These are phyloP conservation scores for Capsicum pubescens DNA, from an alignment of 257 asterid species.

Conservation along the genomic window DNA sequence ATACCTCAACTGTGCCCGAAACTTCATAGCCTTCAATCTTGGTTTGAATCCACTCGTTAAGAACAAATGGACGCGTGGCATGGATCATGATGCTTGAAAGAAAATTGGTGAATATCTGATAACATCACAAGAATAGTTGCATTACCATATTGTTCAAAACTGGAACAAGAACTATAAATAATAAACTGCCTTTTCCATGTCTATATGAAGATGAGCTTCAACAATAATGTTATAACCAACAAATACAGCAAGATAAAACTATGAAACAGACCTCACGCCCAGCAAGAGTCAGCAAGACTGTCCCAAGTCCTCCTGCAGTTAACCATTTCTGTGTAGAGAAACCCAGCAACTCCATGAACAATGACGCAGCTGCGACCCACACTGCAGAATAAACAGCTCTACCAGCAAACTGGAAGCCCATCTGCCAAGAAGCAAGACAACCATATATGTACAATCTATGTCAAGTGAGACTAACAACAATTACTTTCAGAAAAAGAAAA, in stretches of 20 bases:
- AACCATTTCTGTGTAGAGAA: conserved; percentile 98
- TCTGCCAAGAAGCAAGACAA: conserved; percentile 53
- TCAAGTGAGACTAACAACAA: conserved; percentile 11
- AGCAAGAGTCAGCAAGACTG: conserved; percentile 98
- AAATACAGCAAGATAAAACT: conserved; percentile 18
- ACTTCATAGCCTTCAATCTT: conserved; percentile 96
- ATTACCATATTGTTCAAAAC: conserved; percentile 21
- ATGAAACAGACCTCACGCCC: conserved; percentile 83
- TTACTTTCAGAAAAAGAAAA: conserved; percentile 1
- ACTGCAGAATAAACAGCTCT: conserved; percentile 89
- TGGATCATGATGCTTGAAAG: conserved; percentile 98
- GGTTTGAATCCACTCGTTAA: conserved; percentile 96
- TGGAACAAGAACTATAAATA: background rate
- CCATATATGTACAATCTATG: background rate
- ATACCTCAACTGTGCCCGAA: conserved; percentile 99
- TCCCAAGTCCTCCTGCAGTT: conserved; percentile 99
- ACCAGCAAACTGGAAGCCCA: conserved; percentile 98
- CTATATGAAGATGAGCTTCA: conserved; percentile 5
- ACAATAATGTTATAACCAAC: conserved; percentile 24
- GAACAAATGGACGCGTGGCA: conserved; percentile 88
- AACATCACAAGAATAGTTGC: conserved; percentile 26
- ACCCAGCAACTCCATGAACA: conserved; percentile 98
- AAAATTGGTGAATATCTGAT: conserved; percentile 94
- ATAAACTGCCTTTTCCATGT: background rate
- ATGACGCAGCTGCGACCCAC: conserved; percentile 94